Base-by-base conservation (phyloP, 2,329 filamentous ascomycete genomes). In the Colletotrichum sp. region DNA sequence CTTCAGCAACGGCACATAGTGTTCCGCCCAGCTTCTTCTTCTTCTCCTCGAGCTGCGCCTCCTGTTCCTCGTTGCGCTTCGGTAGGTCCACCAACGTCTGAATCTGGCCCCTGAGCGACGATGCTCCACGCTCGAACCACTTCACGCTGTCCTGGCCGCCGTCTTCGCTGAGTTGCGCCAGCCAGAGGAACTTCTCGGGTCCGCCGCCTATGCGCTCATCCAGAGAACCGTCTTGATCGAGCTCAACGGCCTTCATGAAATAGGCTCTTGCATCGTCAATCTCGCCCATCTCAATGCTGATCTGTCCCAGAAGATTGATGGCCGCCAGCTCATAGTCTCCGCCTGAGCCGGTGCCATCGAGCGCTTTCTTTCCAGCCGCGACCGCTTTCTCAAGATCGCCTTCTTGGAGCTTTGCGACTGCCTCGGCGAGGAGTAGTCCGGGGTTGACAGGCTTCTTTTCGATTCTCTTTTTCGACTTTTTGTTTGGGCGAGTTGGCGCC, bases 1-100 rank as follows among this genome's bases (percentile, higher is more conserved):
- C 95, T 87, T 99, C 97, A 8, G 95, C 93, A 77, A 99, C 95
- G 32, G 95, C 95, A 85, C 98, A 99, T 44, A 99, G 90, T n/a
- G 96, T 95, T 80, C 95, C 95, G 3, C 96, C 95, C 44, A 99
- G 89, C 85, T 97, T 97, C 79, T 90, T 89, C 83, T 94, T 94
- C 88, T 95, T 95, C 84, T 91, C 95, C 32, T 93, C 90, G 55
- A 92, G 81, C 28, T 87, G 78, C 24, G 80, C 81, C 81, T 88
- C 84, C 80, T 87, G 82, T 79, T 86, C 84, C 36, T 81, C 75
- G 16, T 82, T 86, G 73, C 85, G 87, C 73, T 78, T 82, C 21
- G 82, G 77, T 10, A 84, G 72, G 55, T 88, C 89, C 78, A 92
- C 90, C 24, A 96, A 85, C 16, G 86, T 86, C 80, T 92, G 91